These are phyloP conservation scores for Pseudogymnoascus verrucosus DNA, from an alignment of 2,329 filamentous ascomycete genomes.

Conservation along the genomic window DNA sequence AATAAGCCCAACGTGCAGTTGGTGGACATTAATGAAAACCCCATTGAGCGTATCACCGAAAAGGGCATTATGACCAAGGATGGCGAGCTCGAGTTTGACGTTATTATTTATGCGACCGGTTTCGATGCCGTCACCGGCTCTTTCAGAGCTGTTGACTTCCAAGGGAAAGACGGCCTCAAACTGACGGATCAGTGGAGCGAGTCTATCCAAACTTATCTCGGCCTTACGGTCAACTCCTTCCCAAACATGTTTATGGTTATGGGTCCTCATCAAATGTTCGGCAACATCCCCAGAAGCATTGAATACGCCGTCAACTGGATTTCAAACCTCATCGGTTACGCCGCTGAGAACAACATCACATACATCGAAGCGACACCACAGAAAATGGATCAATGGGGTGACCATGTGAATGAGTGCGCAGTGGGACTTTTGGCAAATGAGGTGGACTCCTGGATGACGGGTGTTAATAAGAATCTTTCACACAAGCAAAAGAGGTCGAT, in stretches of 20 bases:
- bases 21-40: constrained; percentile 21
- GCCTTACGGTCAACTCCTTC: constrained; percentile 21
- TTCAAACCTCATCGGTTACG: constrained; percentile 29
- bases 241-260: constrained; percentile 33
- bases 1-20: constrained; percentile 27
- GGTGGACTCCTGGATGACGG: constrained; percentile 48
- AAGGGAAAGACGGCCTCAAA: constrained; percentile 19
- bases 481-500: constrained; percentile 39
- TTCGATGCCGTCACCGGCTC: constrained; percentile 24
- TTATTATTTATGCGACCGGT: constrained; percentile 26
- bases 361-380: constrained; percentile 35
- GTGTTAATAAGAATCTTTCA: constrained; percentile 43
- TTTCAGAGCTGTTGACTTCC: constrained; percentile 20
- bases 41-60: constrained; percentile 28
- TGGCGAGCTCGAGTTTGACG: constrained; percentile 25
- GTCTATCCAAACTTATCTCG: constrained; percentile 23
- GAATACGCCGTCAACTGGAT: constrained; percentile 36
- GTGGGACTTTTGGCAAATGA: constrained; percentile 38
- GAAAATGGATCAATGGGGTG: constrained; percentile 35
- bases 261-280: constrained; percentile 37
- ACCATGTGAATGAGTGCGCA: constrained; percentile 40
- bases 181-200: constrained; percentile 18
- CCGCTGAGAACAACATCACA: constrained; percentile 27
- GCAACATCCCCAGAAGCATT: constrained; percentile 35
- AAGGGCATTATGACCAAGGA: constrained; percentile 24